A percentile compares a stretch with the other conserved stretches of the same genome.
These are phyloP conservation scores for Eimeria necatrix DNA, from an alignment of 169 alveolate species.

Conservation along the genomic window DNA sequence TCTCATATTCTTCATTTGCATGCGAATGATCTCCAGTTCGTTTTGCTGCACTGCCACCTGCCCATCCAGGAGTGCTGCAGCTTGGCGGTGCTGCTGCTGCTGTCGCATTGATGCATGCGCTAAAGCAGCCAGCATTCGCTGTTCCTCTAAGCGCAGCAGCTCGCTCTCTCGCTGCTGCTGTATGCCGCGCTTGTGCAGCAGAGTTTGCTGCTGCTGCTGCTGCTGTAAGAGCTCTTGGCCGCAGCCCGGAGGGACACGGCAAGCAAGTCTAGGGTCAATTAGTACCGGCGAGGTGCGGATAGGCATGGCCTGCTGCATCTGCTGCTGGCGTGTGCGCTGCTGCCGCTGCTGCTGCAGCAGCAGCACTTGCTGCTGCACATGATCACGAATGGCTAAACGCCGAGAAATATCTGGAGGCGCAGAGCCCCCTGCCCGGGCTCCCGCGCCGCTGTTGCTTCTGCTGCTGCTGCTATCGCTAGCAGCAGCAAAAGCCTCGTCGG, in stretches of 20 bases:
- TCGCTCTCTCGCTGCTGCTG: background rate
- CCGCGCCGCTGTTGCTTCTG: conserved; percentile 44
- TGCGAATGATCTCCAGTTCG: conserved; percentile 19
- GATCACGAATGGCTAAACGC: background rate
- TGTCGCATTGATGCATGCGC: conserved; percentile 38
- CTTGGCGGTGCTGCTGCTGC: conserved; percentile 61
- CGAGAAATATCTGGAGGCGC: conserved; percentile 17
- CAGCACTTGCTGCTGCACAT: conserved; percentile 32
- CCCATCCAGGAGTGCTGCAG: conserved; percentile 62
- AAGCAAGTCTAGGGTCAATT: background rate
- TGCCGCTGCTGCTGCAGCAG: conserved; percentile 38
- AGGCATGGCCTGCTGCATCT: background rate
- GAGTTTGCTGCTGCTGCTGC: conserved; percentile 53
- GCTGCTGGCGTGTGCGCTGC: background rate
- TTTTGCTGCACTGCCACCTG: conserved; percentile 61
- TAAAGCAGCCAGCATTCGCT: conserved; percentile 21
- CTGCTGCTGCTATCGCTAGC: conserved; percentile 18
- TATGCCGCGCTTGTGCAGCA: background rate
- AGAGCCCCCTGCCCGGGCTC: conserved; percentile 6
- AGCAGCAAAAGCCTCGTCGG: background rate
- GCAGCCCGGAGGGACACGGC: background rate
- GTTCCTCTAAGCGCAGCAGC: background rate
- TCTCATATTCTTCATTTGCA: conserved; percentile 32
- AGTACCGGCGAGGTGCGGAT: background rate
- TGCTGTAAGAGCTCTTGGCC: conserved; percentile 18